Percentiles rank a stretch among this genome's conserved stretches.
Evolutionary conservation across 2,329 filamentous ascomycete species (phyloP).

Genomic region (Polychaeton citri): DNA sequence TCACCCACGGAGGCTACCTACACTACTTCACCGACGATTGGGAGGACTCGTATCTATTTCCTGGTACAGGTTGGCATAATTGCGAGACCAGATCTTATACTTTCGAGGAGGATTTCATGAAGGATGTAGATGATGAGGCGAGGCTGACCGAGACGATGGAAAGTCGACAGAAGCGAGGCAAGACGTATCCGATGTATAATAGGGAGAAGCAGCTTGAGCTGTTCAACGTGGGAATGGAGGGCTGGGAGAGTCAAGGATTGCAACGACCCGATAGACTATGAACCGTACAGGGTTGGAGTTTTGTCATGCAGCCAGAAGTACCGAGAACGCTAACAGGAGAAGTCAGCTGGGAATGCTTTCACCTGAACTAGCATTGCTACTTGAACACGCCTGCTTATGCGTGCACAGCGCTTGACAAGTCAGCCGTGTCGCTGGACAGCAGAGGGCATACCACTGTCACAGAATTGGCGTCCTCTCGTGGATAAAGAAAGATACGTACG

Average conservation of each 20-base stretch:
- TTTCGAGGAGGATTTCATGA: constrained; percentile 1
- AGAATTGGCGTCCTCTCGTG: too few relatives aligned
- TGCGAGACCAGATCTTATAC: constrained; percentile 2
- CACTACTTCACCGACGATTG: constrained; percentile 3
- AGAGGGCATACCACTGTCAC: too few relatives aligned
- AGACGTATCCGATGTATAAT: background rate
- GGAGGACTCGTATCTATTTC: background rate
- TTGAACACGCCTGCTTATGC: too few relatives aligned
- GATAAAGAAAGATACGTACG: too few relatives aligned
- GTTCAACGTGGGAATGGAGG: constrained; percentile 1
- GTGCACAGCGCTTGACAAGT: too few relatives aligned
- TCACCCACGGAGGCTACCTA: constrained; percentile 2
- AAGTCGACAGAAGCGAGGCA: constrained; percentile 1
- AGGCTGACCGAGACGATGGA: constrained; percentile 1
- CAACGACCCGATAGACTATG: constrained; percentile 1
- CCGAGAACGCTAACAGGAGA: too few relatives aligned
- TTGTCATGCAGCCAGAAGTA: too few relatives aligned
- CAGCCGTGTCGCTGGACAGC: too few relatives aligned
- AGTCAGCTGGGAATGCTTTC: too few relatives aligned
- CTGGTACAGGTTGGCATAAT: constrained; percentile 2
- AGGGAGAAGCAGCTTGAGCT: constrained; percentile 1
- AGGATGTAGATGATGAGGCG: background rate
- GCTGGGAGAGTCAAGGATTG: constrained; percentile 1
- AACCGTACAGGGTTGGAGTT: too few relatives aligned
- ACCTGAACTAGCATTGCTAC: too few relatives aligned